Evolutionary conservation across 2,329 filamentous ascomycete genomes (phyloP).

Genomic region (Colletotrichum liriopes): DNA sequence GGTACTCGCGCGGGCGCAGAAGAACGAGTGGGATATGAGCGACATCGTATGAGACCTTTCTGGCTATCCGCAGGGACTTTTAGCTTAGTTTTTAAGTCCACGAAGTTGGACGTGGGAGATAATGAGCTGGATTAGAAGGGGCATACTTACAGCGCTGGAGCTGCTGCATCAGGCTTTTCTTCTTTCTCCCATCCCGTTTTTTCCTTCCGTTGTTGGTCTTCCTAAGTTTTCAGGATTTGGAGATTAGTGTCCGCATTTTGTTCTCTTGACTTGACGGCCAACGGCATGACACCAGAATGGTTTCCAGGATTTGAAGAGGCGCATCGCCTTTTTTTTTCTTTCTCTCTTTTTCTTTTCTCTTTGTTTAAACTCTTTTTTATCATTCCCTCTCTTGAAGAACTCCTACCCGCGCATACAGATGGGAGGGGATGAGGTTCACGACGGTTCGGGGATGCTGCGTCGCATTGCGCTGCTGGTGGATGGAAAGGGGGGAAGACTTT

Average conservation of each 20-base stretch:
- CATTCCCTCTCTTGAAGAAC: neutral
- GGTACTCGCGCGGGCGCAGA: slow-evolving; percentile 68
- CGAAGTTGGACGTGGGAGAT: neutral
- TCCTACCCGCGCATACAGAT: neutral
- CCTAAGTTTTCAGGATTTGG: neutral
- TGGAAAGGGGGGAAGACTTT: neutral
- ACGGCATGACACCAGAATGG: slow-evolving; percentile 3
- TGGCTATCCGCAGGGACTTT: neutral
- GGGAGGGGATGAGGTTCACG: neutral
- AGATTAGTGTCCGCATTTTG: neutral
- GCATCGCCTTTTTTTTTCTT: neutral
- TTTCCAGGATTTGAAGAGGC: neutral
- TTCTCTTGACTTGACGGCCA: neutral
- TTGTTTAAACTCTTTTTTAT: neutral
- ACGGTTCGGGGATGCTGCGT: neutral
- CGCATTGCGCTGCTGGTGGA: slow-evolving; percentile 1
- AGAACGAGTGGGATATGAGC: slow-evolving; percentile 66
- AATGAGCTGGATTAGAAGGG: slow-evolving; percentile 2
- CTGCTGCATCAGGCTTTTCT: slow-evolving; percentile 15
- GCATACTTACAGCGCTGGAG: slow-evolving; percentile 13
- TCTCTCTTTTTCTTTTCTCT: too few relatives aligned
- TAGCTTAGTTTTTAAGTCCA: neutral
- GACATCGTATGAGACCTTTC: slow-evolving; percentile 53
- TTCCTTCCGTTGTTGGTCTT: neutral
- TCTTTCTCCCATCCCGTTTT: neutral